Evolutionary conservation across 805 yeast species (phyloP).

Genomic region (Metschnikowia anglica): DNA sequence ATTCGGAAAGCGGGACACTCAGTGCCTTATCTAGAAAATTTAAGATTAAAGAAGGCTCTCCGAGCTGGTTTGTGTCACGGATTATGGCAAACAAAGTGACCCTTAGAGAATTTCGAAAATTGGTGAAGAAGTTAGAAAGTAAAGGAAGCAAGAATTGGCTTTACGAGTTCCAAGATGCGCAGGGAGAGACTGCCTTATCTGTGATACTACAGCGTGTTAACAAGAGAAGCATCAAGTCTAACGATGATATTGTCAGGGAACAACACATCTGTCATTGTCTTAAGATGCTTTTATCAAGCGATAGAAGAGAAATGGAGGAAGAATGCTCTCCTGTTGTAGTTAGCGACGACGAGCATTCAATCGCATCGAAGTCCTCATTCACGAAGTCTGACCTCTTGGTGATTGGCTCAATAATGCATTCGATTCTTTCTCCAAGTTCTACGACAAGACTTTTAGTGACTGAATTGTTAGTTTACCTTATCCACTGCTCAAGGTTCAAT

Average conservation of each 20-base stretch:
- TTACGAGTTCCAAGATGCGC: slow-evolving; percentile 35
- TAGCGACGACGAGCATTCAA: slow-evolving; percentile 12
- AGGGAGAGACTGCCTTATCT: slow-evolving; percentile 45
- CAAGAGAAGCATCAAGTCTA: slow-evolving; percentile 43
- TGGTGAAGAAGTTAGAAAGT: slow-evolving; percentile 34
- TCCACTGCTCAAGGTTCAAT: slow-evolving; percentile 21
- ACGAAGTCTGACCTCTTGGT: slow-evolving; percentile 30
- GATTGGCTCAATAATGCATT: slow-evolving; percentile 37
- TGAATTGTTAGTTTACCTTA: slow-evolving; percentile 40
- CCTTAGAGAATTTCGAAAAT: slow-evolving; percentile 33
- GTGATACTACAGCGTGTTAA: slow-evolving; percentile 39
- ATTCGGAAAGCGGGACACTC: slow-evolving; percentile 9
- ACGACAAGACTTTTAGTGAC: slow-evolving; percentile 42
- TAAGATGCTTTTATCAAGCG: slow-evolving; percentile 33
- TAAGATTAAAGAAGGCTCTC: slow-evolving; percentile 38
- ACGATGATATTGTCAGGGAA: slow-evolving; percentile 45
- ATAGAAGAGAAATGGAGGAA: slow-evolving; percentile 15
- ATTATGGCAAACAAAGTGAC: slow-evolving; percentile 36
- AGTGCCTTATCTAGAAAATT: slow-evolving; percentile 20
- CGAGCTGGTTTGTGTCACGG: slow-evolving; percentile 41
- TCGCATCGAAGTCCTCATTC: slow-evolving; percentile 10
- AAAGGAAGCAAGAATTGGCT: slow-evolving; percentile 31
- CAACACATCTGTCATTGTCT: slow-evolving; percentile 39
- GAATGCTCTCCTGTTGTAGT: slow-evolving; percentile 10
- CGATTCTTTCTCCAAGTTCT: slow-evolving; percentile 41